Conservation (phyloP, 2,329 filamentous ascomycete species). For the Paecilomyces sp. region DNA sequence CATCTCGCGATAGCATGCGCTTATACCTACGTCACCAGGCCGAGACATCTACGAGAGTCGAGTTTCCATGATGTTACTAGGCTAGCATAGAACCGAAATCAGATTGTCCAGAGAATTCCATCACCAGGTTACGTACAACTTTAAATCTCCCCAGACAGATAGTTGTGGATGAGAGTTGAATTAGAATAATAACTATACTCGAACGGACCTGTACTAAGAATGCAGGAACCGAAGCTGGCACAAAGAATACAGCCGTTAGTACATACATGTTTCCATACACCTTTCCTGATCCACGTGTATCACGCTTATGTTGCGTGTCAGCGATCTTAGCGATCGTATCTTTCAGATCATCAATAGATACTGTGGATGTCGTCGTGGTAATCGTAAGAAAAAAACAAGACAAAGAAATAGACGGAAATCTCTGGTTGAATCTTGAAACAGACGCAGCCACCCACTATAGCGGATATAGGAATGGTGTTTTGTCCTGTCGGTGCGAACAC, state of each 20-base stretch:
- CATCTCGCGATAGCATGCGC: not conserved
- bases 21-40: not conserved
- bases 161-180: too few species aligned
- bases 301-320: not conserved
- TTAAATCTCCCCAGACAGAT: too few species aligned
- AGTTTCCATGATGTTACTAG: not conserved
- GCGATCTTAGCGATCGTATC: not conserved
- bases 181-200: not conserved
- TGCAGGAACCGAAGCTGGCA: not conserved
- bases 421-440: not conserved
- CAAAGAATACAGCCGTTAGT: not conserved
- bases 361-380: not conserved
- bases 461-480: not conserved
- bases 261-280: not conserved
- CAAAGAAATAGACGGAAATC: not conserved
- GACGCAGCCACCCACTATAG: not conserved
- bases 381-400: not conserved
- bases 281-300: not conserved
- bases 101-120: not conserved
- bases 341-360: not conserved
- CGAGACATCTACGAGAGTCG: not conserved
- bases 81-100: not conserved
- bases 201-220: not conserved
- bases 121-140: not conserved
- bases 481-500: not conserved